phyloP scores from a whole-genome alignment of 1,139 yeast species.

The Kodamaea alishanica region DNA sequence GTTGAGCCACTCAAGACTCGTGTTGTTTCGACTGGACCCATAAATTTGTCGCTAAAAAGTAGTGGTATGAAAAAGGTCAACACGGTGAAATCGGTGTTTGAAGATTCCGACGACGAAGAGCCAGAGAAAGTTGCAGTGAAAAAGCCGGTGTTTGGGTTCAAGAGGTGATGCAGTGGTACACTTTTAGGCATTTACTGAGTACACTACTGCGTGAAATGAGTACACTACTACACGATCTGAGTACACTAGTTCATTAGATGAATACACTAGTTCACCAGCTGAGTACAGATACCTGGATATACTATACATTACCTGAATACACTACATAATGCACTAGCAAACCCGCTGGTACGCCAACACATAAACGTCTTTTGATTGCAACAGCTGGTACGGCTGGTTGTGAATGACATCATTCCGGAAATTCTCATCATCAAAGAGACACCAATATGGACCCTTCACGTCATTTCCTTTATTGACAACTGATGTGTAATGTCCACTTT shows the following conservation, averaged over 20 bases:
- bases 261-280: no score
- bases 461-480: slow-evolving; percentile 50
- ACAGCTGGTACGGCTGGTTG: slow-evolving; percentile 36
- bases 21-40: slow-evolving; percentile 7
- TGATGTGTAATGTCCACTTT: slow-evolving; percentile 74
- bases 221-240: no score
- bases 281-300: no score
- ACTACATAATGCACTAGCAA: no score
- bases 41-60: slow-evolving; percentile 8
- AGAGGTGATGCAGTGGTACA: no score
- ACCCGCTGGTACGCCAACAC: slow-evolving; percentile 66
- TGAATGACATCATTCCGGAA: slow-evolving; percentile 48
- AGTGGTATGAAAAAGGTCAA: slow-evolving; percentile 1
- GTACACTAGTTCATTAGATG: no score
- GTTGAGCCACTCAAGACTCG: slow-evolving; percentile 8
- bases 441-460: slow-evolving; percentile 43
- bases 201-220: no score
- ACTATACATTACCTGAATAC: no score
- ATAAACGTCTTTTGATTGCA: slow-evolving; percentile 61
- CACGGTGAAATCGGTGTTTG: slow-evolving; percentile 10
- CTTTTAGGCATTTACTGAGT: no score
- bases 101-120: slow-evolving; percentile 8
- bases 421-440: slow-evolving; percentile 68
- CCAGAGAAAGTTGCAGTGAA: slow-evolving; percentile 3
- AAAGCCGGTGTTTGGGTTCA: not conserved